Conservation (phyloP, 306 rosid genomes). For the Heteromeles arbutifolia region DNA sequence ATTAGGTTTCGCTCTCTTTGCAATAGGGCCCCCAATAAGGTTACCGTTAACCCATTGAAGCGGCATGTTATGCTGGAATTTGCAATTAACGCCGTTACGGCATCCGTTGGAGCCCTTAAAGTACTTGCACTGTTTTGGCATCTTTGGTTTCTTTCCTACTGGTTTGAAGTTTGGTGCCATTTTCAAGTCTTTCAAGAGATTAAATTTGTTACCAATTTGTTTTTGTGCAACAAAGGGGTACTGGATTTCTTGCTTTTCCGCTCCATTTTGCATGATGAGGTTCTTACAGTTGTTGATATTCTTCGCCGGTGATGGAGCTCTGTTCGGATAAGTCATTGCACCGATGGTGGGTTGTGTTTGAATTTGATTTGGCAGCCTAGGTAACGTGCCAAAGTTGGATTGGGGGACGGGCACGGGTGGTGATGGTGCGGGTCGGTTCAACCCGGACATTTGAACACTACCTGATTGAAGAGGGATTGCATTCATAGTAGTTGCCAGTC, state of each 20-base stretch:
- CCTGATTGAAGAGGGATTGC: slow-evolving; percentile 22
- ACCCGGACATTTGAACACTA: slow-evolving; percentile 11
- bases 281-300: slow-evolving; percentile 62
- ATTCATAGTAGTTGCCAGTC: slow-evolving; percentile 10
- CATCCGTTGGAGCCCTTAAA: slow-evolving; percentile 63
- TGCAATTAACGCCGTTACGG: slow-evolving; percentile 54
- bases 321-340: slow-evolving; percentile 15
- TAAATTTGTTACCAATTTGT: slow-evolving; percentile 31
- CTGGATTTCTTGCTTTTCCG: slow-evolving; percentile 26
- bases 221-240: slow-evolving; percentile 24
- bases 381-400: slow-evolving; percentile 5
- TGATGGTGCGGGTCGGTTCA: slow-evolving; percentile 10
- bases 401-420: slow-evolving; percentile 7
- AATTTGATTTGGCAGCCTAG: slow-evolving; percentile 3
- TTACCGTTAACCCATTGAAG: slow-evolving; percentile 19
- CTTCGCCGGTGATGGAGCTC: slow-evolving; percentile 23
- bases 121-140: slow-evolving; percentile 48
- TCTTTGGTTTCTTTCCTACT: slow-evolving; percentile 40
- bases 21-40: slow-evolving; percentile 19
- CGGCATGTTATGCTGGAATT: slow-evolving; percentile 42
- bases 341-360: slow-evolving; percentile 22
- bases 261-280: slow-evolving; percentile 51
- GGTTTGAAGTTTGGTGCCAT: slow-evolving; percentile 27
- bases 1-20: slow-evolving; percentile 50
- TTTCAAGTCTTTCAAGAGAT: slow-evolving; percentile 32